Evolutionary conservation across 257 asterid genomes (phyloP).

Genomic region (Nicotiana otophora): DNA sequence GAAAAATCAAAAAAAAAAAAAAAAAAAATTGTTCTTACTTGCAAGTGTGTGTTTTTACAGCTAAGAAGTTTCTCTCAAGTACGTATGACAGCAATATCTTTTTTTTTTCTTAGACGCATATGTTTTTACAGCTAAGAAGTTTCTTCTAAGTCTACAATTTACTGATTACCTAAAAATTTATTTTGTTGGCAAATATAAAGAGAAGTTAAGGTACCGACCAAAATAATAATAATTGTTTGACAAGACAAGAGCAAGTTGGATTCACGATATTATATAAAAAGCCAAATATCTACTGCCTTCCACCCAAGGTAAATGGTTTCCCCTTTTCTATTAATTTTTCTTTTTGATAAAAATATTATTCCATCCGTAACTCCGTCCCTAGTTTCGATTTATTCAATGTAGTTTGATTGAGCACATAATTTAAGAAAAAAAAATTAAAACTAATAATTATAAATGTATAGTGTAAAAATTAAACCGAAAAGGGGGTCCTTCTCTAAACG

Average conservation of each 20-base stretch:
- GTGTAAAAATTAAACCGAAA: not conserved
- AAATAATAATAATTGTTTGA: too few relatives aligned
- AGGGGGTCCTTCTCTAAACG: not conserved
- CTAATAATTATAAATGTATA: too few relatives aligned
- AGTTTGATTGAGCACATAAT: too few relatives aligned
- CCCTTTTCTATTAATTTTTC: not conserved
- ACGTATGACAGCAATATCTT: not conserved
- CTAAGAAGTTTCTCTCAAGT: not conserved
- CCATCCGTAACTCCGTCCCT: too few relatives aligned
- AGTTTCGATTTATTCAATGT: too few relatives aligned
- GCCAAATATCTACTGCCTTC: not conserved
- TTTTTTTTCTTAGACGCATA: slow-evolving; percentile 1
- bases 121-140: slow-evolving; percentile 3
- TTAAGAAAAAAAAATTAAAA: too few relatives aligned
- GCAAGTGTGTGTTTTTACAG: not conserved
- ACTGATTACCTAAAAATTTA: not conserved
- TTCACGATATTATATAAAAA: too few relatives aligned
- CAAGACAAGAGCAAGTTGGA: too few relatives aligned
- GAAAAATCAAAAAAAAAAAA: not conserved
- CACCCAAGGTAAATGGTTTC: not conserved
- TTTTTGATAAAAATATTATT: not conserved
- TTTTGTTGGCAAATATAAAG: not conserved
- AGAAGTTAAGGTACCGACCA: too few relatives aligned
- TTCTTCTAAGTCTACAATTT: not conserved
- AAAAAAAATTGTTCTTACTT: not conserved